phyloP scores from a whole-genome alignment of 306 rosid genomes.

The Begonia peltatifolia region DNA sequence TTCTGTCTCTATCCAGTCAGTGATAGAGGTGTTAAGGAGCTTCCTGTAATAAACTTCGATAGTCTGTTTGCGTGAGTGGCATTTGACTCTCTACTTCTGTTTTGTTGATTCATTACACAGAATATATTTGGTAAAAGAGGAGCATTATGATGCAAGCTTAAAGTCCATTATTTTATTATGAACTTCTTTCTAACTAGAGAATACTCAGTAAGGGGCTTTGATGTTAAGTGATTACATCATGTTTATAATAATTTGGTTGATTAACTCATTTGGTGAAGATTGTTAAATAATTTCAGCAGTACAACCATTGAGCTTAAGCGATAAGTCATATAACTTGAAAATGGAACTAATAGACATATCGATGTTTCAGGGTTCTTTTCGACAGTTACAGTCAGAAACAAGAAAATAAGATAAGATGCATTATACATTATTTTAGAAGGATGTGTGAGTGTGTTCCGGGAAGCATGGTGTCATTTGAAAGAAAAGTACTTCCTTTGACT shows the following conservation, averaged over 20 bases:
- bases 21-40: conserved; percentile 34
- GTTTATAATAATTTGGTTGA: background rate
- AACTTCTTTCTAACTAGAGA: no score
- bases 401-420: conserved; percentile 73
- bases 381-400: conserved; percentile 39
- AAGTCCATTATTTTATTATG: no score
- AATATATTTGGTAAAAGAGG: background rate
- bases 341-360: conserved; percentile 3
- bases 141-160: background rate
- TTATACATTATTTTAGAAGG: conserved; percentile 74
- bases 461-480: conserved; percentile 76
- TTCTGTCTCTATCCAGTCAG: conserved; percentile 65
- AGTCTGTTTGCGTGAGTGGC: conserved; percentile 59
- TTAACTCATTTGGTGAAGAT: conserved; percentile 1
- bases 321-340: background rate
- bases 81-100: conserved; percentile 11
- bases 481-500: conserved; percentile 61
- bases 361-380: conserved; percentile 50
- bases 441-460: conserved; percentile 46
- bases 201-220: no score
- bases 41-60: conserved; percentile 68
- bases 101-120: background rate
- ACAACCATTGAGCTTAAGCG: no score
- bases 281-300: no score
- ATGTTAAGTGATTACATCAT: no score